Conservation (phyloP, 345 rosid species). For the Litchi chinensis region DNA sequence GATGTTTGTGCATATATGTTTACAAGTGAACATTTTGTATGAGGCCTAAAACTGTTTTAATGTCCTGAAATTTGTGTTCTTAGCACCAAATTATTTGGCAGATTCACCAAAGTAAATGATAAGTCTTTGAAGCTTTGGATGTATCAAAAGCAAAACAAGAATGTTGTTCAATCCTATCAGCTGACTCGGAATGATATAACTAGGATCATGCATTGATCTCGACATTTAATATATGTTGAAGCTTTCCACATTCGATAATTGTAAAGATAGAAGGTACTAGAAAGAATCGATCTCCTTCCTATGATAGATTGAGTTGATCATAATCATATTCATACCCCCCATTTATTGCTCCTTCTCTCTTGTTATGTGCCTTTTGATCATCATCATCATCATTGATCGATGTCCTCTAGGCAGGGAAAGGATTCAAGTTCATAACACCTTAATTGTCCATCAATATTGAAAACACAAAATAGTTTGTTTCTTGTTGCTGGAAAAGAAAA, state of each 20-base stretch:
- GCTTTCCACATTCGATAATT: background rate
- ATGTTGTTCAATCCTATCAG: background rate
- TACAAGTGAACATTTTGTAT: too few species aligned
- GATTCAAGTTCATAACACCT: background rate
- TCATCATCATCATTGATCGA: background rate
- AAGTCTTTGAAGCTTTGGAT: slow-evolving; percentile 5
- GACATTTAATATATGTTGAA: slow-evolving; percentile 1
- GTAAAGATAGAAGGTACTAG: too few species aligned
- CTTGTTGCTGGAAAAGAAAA: background rate
- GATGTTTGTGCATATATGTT: background rate
- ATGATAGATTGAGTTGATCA: background rate
- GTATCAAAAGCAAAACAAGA: slow-evolving; percentile 9
- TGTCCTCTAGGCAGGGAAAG: background rate
- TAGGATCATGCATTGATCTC: too few species aligned
- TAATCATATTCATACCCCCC: background rate
- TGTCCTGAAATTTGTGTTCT: background rate
- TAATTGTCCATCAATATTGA: background rate
- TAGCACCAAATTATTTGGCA: background rate
- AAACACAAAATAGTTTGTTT: background rate
- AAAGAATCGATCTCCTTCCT: too few species aligned
- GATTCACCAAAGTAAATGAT: background rate
- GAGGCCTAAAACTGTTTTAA: background rate
- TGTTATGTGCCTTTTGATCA: background rate
- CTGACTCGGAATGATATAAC: slow-evolving; percentile 14
- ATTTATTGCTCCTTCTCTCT: background rate